A percentile compares a stretch with the other conserved stretches of the same genome.
These are phyloP conservation scores for Neurospora sp. DNA, from an alignment of 495 filamentous ascomycete species.

Conservation along the genomic window DNA sequence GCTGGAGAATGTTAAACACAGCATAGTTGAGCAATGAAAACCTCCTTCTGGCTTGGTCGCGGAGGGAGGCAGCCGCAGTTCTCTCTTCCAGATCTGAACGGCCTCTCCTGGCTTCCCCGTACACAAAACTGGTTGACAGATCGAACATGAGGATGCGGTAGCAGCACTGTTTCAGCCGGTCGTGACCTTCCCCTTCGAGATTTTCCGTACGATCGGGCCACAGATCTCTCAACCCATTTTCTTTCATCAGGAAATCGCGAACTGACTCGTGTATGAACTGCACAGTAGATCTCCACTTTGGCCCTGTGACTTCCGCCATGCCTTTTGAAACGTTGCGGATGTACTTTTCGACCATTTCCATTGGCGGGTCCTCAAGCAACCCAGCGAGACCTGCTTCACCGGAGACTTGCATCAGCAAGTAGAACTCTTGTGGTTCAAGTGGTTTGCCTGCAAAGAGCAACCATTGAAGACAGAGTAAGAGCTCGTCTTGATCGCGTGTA, in stretches of 20 bases:
- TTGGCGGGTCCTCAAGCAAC: background rate
- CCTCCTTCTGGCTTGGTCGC: constrained; percentile 1
- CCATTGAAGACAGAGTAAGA: constrained; percentile 31
- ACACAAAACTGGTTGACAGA: background rate
- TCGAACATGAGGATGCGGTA: constrained; percentile 11
- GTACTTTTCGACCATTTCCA: constrained; percentile 11
- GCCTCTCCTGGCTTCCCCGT: background rate
- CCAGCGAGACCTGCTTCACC: no score
- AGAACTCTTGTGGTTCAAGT: constrained; percentile 23
- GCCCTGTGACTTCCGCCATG: constrained; percentile 22
- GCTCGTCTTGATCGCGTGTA: constrained; percentile 11
- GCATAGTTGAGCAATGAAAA: constrained; percentile 13
- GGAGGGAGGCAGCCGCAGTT: constrained; percentile 7
- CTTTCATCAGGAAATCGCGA: constrained; percentile 24
- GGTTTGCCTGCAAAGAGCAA: constrained; percentile 26
- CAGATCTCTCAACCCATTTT: constrained; percentile 22
- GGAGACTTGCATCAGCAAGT: constrained; percentile 22
- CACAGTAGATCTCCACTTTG: constrained; percentile 4
- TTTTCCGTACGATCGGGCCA: constrained; percentile 21
- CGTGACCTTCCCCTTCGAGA: constrained; percentile 22
- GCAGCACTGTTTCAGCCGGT: constrained; percentile 28
- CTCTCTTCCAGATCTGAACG: no score
- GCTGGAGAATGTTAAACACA: constrained; percentile 5
- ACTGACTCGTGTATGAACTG: constrained; percentile 38
- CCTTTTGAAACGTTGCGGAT: constrained; percentile 27